A percentile compares a stretch with the other conserved stretches of the same genome.
phyloP scores from a whole-genome alignment of 176 grass and related monocot genomes.

The Dendrocalamus sinicus region DNA sequence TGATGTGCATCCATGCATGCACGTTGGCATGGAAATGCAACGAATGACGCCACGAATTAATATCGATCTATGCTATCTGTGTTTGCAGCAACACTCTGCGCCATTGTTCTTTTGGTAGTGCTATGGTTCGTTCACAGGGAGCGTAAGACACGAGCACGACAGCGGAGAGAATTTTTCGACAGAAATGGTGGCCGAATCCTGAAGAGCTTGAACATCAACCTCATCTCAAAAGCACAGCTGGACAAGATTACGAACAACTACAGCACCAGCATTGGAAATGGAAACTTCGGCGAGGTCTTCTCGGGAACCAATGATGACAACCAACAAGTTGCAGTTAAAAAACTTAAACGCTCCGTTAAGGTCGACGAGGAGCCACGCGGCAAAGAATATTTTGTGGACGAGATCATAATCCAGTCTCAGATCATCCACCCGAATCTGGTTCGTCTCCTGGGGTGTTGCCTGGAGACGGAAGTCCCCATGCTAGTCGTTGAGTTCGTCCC shows the following conservation, averaged over 20 bases:
- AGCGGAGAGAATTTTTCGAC: background rate
- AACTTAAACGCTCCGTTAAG: too few species aligned
- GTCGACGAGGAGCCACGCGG: background rate
- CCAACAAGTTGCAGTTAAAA: background rate
- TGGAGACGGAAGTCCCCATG: background rate
- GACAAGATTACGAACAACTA: background rate
- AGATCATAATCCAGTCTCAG: too few species aligned
- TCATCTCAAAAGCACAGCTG: background rate
- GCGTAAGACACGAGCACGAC: too few species aligned
- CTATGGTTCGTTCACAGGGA: too few species aligned
- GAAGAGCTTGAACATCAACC: background rate
- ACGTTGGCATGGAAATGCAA: too few species aligned
- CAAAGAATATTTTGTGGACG: background rate
- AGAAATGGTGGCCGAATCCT: constrained; percentile 1
- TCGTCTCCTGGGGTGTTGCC: background rate
- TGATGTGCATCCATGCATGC: too few species aligned
- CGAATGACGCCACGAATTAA: too few species aligned
- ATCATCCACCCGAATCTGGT: too few species aligned
- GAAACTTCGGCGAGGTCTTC: background rate
- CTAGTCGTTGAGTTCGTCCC: background rate
- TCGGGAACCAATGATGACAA: background rate
- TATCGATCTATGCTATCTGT: too few species aligned
- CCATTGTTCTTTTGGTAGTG: too few species aligned
- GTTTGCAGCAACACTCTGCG: too few species aligned
- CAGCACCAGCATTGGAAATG: background rate